Evolutionary conservation across 345 rosid species (phyloP), one percentile per base, ranked within the genome.

Genomic region (Clarkia xantiana): DNA sequence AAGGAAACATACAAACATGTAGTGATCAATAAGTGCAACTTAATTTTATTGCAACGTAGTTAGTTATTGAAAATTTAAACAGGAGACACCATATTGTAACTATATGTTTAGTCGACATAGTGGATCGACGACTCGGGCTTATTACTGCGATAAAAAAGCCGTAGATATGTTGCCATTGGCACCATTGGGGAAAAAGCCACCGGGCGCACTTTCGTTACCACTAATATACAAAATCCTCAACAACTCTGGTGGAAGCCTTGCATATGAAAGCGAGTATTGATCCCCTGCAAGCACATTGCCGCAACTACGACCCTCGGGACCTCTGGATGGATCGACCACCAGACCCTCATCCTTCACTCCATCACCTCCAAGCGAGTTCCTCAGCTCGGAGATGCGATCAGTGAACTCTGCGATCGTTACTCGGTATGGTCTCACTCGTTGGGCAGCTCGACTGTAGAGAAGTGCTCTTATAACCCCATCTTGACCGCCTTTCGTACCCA

Each of bases 401-500:
- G 78, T 72, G 69, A 78, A 75, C 43, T 70, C 76, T 4, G 74
- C 74, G 8, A 78, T 78, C 0, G 61, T 56, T 15, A 56, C 50
- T 11, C 51, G 42, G 29, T 75, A 75, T 0, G 80, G 78, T 2
- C 42, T 19, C 43, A 80, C 87, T 13, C 47, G 53, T 48, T 45
- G 17, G 2, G 1, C 0, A 0, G 70, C 74, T 10, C 43, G 53
- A 52, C 72, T 67, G 44, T 78, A 82, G 15, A 89, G 57, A 61
- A 85, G 40, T 52, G 72, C 63, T 55, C 90, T 51, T 41, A 89
- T 80, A 4, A 82, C 77, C 0, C 87, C 95, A 18, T 85, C 97
- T 52, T 82, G 97, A 10, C 94, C 97, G 0, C 90, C 69, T 63
- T 85, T 82, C 39, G 76, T 83, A 0, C 81, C 97, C 45, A 82